Percentiles rank a stretch among this genome's conserved stretches.
Evolutionary conservation across 331 rosid genomes (phyloP).

Genomic region (Stylosanthes scabra): DNA sequence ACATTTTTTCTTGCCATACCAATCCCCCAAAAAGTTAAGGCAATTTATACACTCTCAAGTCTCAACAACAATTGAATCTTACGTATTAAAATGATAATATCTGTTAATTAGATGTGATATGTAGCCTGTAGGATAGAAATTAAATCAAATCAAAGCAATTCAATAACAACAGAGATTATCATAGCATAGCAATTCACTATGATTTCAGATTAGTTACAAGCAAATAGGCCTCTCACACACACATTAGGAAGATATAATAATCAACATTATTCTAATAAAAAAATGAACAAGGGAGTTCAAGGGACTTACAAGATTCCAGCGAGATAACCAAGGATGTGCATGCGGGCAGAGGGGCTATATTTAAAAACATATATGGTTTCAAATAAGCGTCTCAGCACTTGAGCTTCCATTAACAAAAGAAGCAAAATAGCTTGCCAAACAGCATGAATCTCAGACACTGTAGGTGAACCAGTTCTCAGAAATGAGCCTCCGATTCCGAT

Average conservation of each 20-base stretch:
- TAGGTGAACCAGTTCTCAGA: conserved; percentile 42
- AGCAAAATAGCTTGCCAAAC: conserved; percentile 76
- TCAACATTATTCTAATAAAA: not conserved
- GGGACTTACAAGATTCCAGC: conserved; percentile 81
- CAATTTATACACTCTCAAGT: not conserved
- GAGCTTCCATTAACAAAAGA: conserved; percentile 84
- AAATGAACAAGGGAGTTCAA: conserved; percentile 3
- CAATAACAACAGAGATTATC: not conserved
- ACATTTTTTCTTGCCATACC: not conserved
- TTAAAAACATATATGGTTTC: conserved; percentile 72
- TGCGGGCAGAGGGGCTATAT: conserved; percentile 80
- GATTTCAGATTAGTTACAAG: conserved; percentile 4
- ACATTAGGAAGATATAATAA: not conserved
- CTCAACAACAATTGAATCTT: not conserved
- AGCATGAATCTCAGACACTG: conserved; percentile 41
- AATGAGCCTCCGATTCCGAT: conserved; percentile 61
- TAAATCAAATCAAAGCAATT: conserved; percentile 4
- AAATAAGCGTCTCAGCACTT: conserved; percentile 71
- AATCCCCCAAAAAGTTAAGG: conserved; percentile 10
- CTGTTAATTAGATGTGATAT: not conserved
- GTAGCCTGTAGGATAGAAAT: conserved; percentile 10
- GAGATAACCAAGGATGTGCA: conserved; percentile 86
- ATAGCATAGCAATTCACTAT: too few species aligned
- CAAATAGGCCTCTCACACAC: not conserved
- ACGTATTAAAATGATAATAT: not conserved